These are phyloP conservation scores for Phoma sp. DNA, from an alignment of 2,329 filamentous ascomycete genomes.

Conservation along the genomic window DNA sequence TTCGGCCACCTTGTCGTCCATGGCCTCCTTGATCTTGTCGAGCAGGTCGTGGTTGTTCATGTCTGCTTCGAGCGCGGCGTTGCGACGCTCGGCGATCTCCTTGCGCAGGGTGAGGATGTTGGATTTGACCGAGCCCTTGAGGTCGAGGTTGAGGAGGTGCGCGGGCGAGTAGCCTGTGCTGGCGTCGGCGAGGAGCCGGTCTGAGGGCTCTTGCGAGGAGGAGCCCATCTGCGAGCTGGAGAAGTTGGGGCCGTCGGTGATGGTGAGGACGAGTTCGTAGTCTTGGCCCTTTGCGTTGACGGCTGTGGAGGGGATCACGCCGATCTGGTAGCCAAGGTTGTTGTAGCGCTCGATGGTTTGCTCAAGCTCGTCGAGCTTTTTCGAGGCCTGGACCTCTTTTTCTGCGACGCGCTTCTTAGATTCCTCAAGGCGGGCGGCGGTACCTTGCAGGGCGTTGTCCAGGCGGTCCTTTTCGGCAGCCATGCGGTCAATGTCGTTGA, in stretches of 20 bases:
- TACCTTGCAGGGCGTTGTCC: slow-evolving; percentile 84
- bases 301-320: slow-evolving; percentile 83
- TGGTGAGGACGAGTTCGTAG: slow-evolving; percentile 83
- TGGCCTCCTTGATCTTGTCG: slow-evolving; percentile 93
- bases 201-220: slow-evolving; percentile 58
- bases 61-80: slow-evolving; percentile 82
- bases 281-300: slow-evolving; percentile 83
- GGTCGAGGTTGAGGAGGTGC: slow-evolving; percentile 86
- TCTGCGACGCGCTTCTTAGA: slow-evolving; percentile 81
- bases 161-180: slow-evolving; percentile 88
- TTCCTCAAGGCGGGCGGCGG: slow-evolving; percentile 78
- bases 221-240: slow-evolving; percentile 57
- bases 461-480: slow-evolving; percentile 91
- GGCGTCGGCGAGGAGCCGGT: slow-evolving; percentile 81
- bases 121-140: slow-evolving; percentile 80
- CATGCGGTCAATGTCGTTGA: slow-evolving; percentile 99
- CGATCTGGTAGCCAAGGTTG: slow-evolving; percentile 90
- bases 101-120: slow-evolving; percentile 80
- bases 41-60: slow-evolving; percentile 94
- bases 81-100: slow-evolving; percentile 88
- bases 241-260: slow-evolving; percentile 80
- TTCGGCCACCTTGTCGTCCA: slow-evolving; percentile 92
- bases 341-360: slow-evolving; percentile 90
- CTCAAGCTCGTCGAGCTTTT: slow-evolving; percentile 90
- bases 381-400: slow-evolving; percentile 85